Evolutionary conservation across 169 alveolate genomes (phyloP).

Genomic region (Cryptosporidium sp.): DNA sequence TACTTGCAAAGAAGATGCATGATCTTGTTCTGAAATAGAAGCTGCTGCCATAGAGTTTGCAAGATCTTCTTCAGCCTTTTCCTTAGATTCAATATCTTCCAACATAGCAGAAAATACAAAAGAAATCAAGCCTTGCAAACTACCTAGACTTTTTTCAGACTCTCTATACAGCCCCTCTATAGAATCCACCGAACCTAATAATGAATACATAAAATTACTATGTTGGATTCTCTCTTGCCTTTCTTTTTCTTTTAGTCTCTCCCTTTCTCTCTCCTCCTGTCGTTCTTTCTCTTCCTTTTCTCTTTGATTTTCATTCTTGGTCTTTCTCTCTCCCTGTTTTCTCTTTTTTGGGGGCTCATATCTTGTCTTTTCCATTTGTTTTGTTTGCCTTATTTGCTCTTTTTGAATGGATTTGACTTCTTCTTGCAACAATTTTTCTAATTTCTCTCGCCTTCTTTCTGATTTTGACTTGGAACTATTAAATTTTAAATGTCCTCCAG

Average conservation of each 20-base stretch:
- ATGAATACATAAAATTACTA: not conserved
- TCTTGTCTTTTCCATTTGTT: not conserved
- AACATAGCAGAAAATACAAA: not conserved
- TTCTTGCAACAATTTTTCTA: not conserved
- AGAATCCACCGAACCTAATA: not conserved
- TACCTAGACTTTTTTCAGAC: not conserved
- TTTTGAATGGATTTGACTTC: not conserved
- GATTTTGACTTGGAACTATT: not conserved
- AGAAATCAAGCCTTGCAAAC: not conserved
- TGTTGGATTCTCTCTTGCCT: not conserved
- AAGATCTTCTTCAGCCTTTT: not conserved
- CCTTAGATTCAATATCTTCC: not conserved
- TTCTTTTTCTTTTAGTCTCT: not conserved
- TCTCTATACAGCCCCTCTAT: not conserved
- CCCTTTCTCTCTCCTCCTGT: conserved; percentile 9
- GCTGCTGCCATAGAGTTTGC: not conserved
- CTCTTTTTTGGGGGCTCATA: not conserved
- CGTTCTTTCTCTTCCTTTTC: not conserved
- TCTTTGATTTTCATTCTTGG: not conserved
- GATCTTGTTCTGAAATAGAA: not conserved
- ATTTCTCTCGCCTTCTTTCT: not conserved
- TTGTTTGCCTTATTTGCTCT: not conserved
- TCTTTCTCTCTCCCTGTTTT: not conserved
- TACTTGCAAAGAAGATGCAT: no score
- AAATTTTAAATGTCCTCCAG: no score